Conservation (phyloP, 495 filamentous ascomycete species). For the Trichoderma virens region DNA sequence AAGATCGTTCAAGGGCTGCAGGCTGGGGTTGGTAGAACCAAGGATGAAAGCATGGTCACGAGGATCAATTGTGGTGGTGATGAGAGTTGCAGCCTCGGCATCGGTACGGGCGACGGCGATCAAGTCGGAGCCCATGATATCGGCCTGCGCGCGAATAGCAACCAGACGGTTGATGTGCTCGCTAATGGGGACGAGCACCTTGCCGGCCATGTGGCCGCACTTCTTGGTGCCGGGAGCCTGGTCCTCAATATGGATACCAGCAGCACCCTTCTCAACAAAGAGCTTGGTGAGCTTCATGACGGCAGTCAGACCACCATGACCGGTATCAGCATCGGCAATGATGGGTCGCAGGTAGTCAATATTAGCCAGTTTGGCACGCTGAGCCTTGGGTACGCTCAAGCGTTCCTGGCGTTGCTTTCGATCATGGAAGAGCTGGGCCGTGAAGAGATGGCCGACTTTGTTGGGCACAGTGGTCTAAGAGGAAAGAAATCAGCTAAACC, state of each 20-base stretch:
- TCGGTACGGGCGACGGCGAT: conserved; percentile 90
- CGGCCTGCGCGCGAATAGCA: conserved; percentile 92
- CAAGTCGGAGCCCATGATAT: conserved; percentile 95
- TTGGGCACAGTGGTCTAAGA: conserved; percentile 89
- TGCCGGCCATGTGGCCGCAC: conserved; percentile 98
- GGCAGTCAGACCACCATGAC: conserved; percentile 92
- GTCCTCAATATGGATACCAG: conserved; percentile 97
- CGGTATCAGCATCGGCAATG: conserved; percentile 94
- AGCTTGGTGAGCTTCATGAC: conserved; percentile 99
- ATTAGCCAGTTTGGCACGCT: conserved; percentile 69
- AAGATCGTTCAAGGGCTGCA: conserved; percentile 81
- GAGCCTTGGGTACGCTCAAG: conserved; percentile 62
- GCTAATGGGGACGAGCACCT: conserved; percentile 92
- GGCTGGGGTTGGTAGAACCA: conserved; percentile 74
- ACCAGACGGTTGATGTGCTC: conserved; percentile 98
- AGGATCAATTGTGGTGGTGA: conserved; percentile 91
- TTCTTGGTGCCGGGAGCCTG: conserved; percentile 99
- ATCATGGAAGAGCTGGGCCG: conserved; percentile 98
- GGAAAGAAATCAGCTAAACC: background rate
- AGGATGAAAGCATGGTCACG: conserved; percentile 93
- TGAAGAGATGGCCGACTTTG: conserved; percentile 94
- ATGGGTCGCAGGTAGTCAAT: conserved; percentile 93
- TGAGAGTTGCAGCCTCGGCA: conserved; percentile 94
- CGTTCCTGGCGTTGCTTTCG: conserved; percentile 97
- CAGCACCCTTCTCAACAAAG: conserved; percentile 93